Evolutionary conservation across 352 stramenopile species (phyloP), one percentile per base, ranked within the genome.

Genomic region (Peronospora farinosa): DNA sequence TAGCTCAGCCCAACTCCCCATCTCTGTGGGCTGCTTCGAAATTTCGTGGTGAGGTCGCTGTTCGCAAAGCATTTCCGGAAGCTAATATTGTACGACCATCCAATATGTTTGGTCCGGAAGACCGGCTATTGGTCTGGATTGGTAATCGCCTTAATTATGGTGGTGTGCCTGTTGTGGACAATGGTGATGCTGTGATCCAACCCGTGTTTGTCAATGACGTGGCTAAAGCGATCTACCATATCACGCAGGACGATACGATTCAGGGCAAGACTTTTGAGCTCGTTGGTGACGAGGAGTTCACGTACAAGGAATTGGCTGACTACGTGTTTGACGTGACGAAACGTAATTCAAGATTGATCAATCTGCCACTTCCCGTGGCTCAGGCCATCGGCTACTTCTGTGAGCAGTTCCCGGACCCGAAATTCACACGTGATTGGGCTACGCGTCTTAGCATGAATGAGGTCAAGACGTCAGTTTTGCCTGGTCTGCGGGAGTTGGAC

Each of bases 281-380:
- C 55, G 95, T 96, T 46, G 96, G 96, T 28, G 89, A 96, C 19
- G 86, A 97, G 44, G 92, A 98, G 71, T 98, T 98, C 64, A 95
- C 95, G 46, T 91, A 96, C 70, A 96, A 95, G 59, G 94, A 99
- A 66, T 62, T 98, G n/a, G 94, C 85, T 13, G 88, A 97, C 55
- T 98, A 97, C 67, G 86, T 98, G 32, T 96, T 97, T 53, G 92
- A 98, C 49, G 69, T 79, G 48, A 95, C 80, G 45, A 87, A 90
- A 64, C 64, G 69, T 48, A 71, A 88, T 39, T 65, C 82, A 39
- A 79, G 60, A 42, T 53, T 95, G 31, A 63, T 95, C 55, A 92
- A 95, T 67, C 54, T 96, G 55, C 84, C 85, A 46, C 56, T 91
- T 37, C 72, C 73, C 11, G 57, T 88, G 40, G 86, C 84, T 4